These are phyloP conservation scores for Russula emetica DNA, from an alignment of 768 basidiomycete species.

Conservation along the genomic window DNA sequence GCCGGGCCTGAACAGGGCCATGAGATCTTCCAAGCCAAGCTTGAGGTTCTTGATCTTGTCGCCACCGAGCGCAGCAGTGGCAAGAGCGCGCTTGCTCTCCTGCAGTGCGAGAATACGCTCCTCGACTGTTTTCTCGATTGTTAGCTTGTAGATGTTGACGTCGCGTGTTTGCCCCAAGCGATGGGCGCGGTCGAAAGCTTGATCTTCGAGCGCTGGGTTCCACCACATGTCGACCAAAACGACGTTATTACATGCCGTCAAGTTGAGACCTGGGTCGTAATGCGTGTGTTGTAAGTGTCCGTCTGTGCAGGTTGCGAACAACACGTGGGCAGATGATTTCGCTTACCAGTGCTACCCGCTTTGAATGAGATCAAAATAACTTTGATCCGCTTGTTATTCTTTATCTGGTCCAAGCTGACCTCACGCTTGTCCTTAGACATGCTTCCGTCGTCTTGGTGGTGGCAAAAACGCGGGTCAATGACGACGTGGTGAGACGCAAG, in stretches of 20 bases:
- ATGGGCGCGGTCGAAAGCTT: conserved; percentile 91
- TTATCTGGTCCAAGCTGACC: conserved; percentile 68
- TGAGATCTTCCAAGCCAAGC: conserved; percentile 79
- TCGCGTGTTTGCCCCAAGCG: conserved; percentile 83
- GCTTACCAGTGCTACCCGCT: conserved; percentile 82
- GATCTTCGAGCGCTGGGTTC: conserved; percentile 89
- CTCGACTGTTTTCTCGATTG: conserved; percentile 82
- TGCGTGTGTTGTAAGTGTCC: background rate
- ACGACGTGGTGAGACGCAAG: conserved; percentile 5
- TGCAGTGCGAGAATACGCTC: conserved; percentile 89
- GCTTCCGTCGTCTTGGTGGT: conserved; percentile 74
- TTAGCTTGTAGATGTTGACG: conserved; percentile 87
- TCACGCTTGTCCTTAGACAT: conserved; percentile 79
- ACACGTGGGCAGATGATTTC: background rate
- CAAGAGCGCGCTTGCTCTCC: conserved; percentile 81
- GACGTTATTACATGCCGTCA: conserved; percentile 92
- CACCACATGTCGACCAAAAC: conserved; percentile 94
- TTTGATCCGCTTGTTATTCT: conserved; percentile 48
- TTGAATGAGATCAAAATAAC: conserved; percentile 96
- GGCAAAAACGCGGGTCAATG: background rate
- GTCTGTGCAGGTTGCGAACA: background rate
- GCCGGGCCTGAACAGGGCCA: conserved; percentile 68
- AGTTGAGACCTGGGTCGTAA: conserved; percentile 61
- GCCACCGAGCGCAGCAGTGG: conserved; percentile 80
- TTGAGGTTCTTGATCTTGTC: conserved; percentile 82